Percentiles rank a stretch among this genome's conserved stretches.
Conservation (phyloP, 371 early-diverging fungal species). For the Syncephalastrum sp. region DNA sequence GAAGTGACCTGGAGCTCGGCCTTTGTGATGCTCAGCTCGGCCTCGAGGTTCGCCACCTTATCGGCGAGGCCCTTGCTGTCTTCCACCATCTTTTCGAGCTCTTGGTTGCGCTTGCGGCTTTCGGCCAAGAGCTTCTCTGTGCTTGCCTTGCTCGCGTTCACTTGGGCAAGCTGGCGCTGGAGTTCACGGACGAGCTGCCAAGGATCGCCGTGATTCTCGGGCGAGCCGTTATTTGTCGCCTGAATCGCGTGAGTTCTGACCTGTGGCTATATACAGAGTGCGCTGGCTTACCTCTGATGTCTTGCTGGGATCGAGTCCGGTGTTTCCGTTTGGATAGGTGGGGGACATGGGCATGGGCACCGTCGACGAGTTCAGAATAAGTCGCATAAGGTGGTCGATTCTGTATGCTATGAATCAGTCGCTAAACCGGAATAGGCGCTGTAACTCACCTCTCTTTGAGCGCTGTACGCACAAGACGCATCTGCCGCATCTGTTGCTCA, state of each 20-base stretch:
- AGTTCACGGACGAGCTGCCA: slow-evolving; percentile 31
- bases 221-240: background rate
- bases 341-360: slow-evolving; percentile 21
- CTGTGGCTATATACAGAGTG: background rate
- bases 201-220: slow-evolving; percentile 16
- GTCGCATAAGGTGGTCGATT: slow-evolving; percentile 70
- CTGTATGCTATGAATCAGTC: slow-evolving; percentile 4
- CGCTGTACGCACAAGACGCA: slow-evolving; percentile 69
- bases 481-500: slow-evolving; percentile 76
- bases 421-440: background rate
- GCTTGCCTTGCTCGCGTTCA: too few relatives aligned
- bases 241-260: slow-evolving; percentile 1
- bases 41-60: slow-evolving; percentile 36
- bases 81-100: slow-evolving; percentile 20
- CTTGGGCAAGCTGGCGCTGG: slow-evolving; percentile 4
- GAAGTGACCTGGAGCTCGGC: slow-evolving; percentile 35
- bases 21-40: slow-evolving; percentile 37
- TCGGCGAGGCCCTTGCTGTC: slow-evolving; percentile 27
- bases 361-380: slow-evolving; percentile 76
- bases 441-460: slow-evolving; percentile 76
- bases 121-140: slow-evolving; percentile 9
- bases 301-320: background rate
- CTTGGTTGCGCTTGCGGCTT: slow-evolving; percentile 14
- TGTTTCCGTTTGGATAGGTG: background rate
- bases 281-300: too few relatives aligned